These are phyloP conservation scores for Parietichytrium sp. DNA, from an alignment of 108 stramenopile species.

Conservation along the genomic window DNA sequence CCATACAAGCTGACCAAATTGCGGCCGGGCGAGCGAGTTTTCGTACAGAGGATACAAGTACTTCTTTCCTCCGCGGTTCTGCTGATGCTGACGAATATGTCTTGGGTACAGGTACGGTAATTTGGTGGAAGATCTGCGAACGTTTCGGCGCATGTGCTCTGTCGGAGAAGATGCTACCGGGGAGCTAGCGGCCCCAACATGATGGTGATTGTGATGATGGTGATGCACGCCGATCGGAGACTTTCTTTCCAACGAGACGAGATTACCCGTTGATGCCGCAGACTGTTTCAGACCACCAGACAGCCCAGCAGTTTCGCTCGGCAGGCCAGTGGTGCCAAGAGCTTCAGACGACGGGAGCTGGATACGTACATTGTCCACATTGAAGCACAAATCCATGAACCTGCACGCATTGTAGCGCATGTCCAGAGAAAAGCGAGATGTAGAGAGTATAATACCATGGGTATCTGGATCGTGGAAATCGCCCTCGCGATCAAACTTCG, in stretches of 20 bases:
- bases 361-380: background rate
- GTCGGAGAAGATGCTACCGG: too few relatives aligned
- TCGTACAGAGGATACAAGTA: slow-evolving; percentile 2
- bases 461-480: slow-evolving; percentile 11
- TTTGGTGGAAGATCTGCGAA: too few relatives aligned
- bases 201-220: too few relatives aligned
- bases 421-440: background rate
- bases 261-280: too few relatives aligned
- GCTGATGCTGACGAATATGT: too few relatives aligned
- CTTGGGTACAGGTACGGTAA: too few relatives aligned
- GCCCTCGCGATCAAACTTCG: background rate
- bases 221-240: too few relatives aligned
- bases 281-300: too few relatives aligned
- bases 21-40: background rate
- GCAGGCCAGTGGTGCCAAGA: background rate
- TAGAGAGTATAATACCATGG: background rate
- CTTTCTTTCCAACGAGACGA: too few relatives aligned
- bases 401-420: background rate
- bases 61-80: too few relatives aligned
- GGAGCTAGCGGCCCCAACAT: too few relatives aligned
- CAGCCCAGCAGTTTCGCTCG: background rate
- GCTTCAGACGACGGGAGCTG: slow-evolving; percentile 11
- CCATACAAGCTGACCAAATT: background rate
- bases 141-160: too few relatives aligned
- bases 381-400: background rate